These are phyloP conservation scores for Escovopsis sp. DNA, from an alignment of 2,329 filamentous ascomycete genomes.

Conservation along the genomic window DNA sequence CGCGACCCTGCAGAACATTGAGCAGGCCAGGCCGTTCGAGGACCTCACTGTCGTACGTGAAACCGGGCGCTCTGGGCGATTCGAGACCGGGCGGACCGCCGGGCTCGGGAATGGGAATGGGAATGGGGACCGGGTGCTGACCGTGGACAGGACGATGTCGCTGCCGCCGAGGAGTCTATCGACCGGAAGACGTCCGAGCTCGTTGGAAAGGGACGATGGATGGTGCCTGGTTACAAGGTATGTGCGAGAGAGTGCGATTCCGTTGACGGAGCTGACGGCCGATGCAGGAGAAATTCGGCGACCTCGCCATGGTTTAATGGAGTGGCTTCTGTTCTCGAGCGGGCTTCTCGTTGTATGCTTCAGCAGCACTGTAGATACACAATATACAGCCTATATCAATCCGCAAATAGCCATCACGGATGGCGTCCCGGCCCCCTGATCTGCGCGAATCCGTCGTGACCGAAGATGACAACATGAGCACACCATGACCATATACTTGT, in stretches of 20 bases:
- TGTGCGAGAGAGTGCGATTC: constrained; percentile 16
- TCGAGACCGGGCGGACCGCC: neutral
- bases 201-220: constrained; percentile 96
- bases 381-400: constrained; percentile 14
- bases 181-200: constrained; percentile 92
- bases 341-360: constrained; percentile 45
- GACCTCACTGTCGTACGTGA: constrained; percentile 88
- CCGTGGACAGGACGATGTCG: constrained; percentile 68
- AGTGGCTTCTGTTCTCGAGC: constrained; percentile 20
- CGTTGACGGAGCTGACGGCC: constrained; percentile 28
- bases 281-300: constrained; percentile 90
- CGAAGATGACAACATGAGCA: neutral
- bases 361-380: constrained; percentile 59
- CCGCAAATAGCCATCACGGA: too few relatives aligned
- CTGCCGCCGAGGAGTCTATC: constrained; percentile 85
- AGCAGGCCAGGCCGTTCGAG: constrained; percentile 88
- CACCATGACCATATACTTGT: neutral
- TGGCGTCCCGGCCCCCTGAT: too few relatives aligned
- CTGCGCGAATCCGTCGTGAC: neutral
- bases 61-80: neutral
- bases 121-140: constrained; percentile 12
- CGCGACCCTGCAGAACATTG: constrained; percentile 93
- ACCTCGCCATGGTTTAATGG: constrained; percentile 82
- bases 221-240: constrained; percentile 98
- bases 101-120: too few relatives aligned